phyloP scores from a whole-genome alignment of 108 stramenopile species.

The Nitzschia inconspicua region DNA sequence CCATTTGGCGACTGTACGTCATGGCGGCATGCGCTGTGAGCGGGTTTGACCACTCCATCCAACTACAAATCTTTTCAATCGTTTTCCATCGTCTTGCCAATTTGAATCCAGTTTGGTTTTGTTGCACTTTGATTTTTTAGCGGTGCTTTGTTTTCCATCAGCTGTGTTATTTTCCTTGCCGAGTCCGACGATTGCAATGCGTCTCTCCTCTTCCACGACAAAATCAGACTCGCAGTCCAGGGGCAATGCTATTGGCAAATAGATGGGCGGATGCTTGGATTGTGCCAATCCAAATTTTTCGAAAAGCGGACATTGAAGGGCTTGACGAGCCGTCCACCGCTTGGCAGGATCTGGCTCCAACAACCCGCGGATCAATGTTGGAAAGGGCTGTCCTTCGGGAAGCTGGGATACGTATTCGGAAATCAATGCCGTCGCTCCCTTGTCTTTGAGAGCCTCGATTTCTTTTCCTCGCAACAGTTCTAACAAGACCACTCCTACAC shows the following conservation, averaged over 20 bases:
- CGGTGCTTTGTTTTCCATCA: not conserved
- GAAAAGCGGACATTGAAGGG: constrained; percentile 61
- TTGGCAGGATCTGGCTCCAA: constrained; percentile 53
- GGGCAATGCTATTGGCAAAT: constrained; percentile 25
- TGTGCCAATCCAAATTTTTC: constrained; percentile 49
- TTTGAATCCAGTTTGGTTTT: constrained; percentile 31
- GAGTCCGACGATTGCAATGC: not conserved
- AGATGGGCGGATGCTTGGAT: constrained; percentile 12
- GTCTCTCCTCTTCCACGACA: not conserved
- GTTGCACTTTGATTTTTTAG: constrained; percentile 12
- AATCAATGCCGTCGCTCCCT: constrained; percentile 53
- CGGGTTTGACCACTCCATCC: constrained; percentile 63
- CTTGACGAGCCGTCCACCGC: constrained; percentile 62
- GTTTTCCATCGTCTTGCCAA: constrained; percentile 39
- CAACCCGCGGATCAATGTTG: constrained; percentile 63
- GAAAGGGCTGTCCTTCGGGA: constrained; percentile 67
- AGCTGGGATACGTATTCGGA: constrained; percentile 39
- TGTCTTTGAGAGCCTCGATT: constrained; percentile 55
- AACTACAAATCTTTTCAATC: constrained; percentile 53
- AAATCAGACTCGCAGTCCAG: too few species aligned
- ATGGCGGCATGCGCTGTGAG: constrained; percentile 62
- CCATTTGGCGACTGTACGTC: constrained; percentile 54
- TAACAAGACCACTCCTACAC: constrained; percentile 80
- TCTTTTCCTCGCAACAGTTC: constrained; percentile 59
- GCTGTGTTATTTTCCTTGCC: constrained; percentile 12